Conservation (phyloP, 768 basidiomycete genomes). For the Austroboletus festivus region DNA sequence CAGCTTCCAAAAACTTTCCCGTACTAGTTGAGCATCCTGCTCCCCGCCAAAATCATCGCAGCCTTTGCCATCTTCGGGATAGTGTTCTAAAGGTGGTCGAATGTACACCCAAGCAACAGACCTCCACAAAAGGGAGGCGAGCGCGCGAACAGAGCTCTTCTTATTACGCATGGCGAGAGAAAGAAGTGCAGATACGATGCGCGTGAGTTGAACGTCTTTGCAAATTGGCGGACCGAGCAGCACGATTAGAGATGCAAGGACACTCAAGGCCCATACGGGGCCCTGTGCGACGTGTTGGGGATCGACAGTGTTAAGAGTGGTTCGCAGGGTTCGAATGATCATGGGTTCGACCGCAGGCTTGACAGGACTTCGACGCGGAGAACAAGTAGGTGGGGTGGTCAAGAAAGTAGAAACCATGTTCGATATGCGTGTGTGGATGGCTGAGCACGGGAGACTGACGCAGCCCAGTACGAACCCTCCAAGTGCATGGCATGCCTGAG, state of each 20-base stretch:
- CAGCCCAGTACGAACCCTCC: constrained; percentile 62
- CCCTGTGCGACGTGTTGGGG: constrained; percentile 66
- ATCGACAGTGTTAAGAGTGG: constrained; percentile 53
- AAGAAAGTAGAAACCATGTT: constrained; percentile 46
- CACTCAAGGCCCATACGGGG: constrained; percentile 73
- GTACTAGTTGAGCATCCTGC: constrained; percentile 27
- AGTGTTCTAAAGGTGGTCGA: constrained; percentile 41
- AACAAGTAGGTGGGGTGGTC: constrained; percentile 36
- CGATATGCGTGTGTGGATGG: constrained; percentile 53
- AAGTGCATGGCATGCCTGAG: constrained; percentile 73
- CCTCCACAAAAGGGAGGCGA: constrained; percentile 66
- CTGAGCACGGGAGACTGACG: constrained; percentile 44
- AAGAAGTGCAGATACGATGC: constrained; percentile 49
- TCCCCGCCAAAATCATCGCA: constrained; percentile 14
- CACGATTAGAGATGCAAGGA: constrained; percentile 62
- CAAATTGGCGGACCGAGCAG: constrained; percentile 59
- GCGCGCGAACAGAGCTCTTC: constrained; percentile 60
- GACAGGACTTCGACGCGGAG: constrained; percentile 37
- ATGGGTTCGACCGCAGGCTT: constrained; percentile 41
- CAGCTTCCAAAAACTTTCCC: constrained; percentile 45
- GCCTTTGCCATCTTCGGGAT: constrained; percentile 25
- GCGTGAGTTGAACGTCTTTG: constrained; percentile 41
- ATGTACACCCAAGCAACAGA: constrained; percentile 63
- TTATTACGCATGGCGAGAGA: constrained; percentile 56
- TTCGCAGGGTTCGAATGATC: constrained; percentile 65